A percentile compares a stretch with the other conserved stretches of the same genome.
Evolutionary conservation across 768 basidiomycete genomes (phyloP).

Genomic region (Russula earlei): DNA sequence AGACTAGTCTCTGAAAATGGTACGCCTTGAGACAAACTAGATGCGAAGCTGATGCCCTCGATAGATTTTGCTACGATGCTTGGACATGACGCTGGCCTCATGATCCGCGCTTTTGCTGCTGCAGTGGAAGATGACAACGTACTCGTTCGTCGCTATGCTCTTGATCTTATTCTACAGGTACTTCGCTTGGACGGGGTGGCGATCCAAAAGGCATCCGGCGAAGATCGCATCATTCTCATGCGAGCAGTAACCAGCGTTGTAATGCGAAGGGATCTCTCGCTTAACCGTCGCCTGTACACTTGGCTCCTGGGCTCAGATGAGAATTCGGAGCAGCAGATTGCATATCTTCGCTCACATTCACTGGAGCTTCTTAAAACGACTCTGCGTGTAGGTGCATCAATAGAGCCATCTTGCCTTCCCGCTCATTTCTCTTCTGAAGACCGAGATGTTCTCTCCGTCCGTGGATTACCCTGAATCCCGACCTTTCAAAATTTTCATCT

Average conservation of each 20-base stretch:
- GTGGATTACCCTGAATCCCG: slow-evolving; percentile 68
- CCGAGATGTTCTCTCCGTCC: slow-evolving; percentile 67
- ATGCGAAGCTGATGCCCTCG: neutral
- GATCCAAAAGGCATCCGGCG: slow-evolving; percentile 54
- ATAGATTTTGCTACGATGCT: slow-evolving; percentile 61
- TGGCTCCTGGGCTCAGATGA: slow-evolving; percentile 89
- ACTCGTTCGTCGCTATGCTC: slow-evolving; percentile 74
- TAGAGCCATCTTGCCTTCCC: neutral
- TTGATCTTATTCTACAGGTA: slow-evolving; percentile 77
- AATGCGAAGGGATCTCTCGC: slow-evolving; percentile 81
- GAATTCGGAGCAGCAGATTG: slow-evolving; percentile 61
- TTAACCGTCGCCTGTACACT: slow-evolving; percentile 85
- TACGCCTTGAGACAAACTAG: slow-evolving; percentile 24
- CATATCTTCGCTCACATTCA: slow-evolving; percentile 57
- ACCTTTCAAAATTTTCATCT: slow-evolving; percentile 94
- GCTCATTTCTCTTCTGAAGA: slow-evolving; percentile 31
- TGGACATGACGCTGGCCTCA: slow-evolving; percentile 82
- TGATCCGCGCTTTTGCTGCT: slow-evolving; percentile 88
- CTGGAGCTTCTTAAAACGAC: slow-evolving; percentile 65
- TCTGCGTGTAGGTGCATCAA: slow-evolving; percentile 44
- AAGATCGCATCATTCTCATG: slow-evolving; percentile 79
- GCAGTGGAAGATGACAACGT: slow-evolving; percentile 91
- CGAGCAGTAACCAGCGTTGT: slow-evolving; percentile 82
- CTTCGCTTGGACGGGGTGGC: slow-evolving; percentile 65
- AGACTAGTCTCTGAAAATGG: slow-evolving; percentile 62